Evolutionary conservation across 257 asterid species (phyloP).

Genomic region (Eustoma russellianum): DNA sequence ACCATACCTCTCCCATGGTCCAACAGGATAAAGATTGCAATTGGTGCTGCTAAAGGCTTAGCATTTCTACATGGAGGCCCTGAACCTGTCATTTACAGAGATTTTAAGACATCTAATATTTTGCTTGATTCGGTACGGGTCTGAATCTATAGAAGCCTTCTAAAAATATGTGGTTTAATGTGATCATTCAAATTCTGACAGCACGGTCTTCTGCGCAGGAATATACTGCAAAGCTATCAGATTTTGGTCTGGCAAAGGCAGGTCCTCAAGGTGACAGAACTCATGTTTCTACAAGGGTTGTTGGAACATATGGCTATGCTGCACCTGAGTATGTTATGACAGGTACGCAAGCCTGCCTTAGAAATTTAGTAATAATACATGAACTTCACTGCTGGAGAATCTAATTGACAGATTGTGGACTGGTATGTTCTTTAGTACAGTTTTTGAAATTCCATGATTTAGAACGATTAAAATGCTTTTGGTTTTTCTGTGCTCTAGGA

Average conservation of each 20-base stretch:
- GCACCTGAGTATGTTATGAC: conserved; percentile 98
- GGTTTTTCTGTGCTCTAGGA: conserved; percentile 29
- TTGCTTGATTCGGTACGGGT: conserved; percentile 70
- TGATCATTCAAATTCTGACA: background rate
- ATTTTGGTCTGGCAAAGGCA: conserved; percentile 93
- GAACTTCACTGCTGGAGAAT: background rate
- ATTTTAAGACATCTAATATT: conserved; percentile 93
- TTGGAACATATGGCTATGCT: conserved; percentile 91
- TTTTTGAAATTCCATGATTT: background rate
- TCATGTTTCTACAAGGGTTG: conserved; percentile 86
- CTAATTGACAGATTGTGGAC: background rate
- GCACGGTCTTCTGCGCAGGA: conserved; percentile 37
- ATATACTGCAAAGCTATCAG: conserved; percentile 87
- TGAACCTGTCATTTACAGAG: conserved; percentile 86
- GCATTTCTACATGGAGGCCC: conserved; percentile 85
- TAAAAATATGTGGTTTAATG: background rate
- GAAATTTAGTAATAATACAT: background rate
- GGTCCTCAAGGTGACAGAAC: conserved; percentile 97
- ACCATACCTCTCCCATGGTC: conserved; percentile 94
- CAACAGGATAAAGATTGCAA: conserved; percentile 78
- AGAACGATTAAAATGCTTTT: background rate
- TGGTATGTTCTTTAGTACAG: background rate
- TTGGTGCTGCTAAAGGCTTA: conserved; percentile 94
- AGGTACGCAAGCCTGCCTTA: conserved; percentile 27
- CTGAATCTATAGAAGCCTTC: background rate